Percentiles rank a stretch among this genome's conserved stretches.
Conservation (phyloP, 805 yeast genomes). For the Komagataella ulmi region DNA sequence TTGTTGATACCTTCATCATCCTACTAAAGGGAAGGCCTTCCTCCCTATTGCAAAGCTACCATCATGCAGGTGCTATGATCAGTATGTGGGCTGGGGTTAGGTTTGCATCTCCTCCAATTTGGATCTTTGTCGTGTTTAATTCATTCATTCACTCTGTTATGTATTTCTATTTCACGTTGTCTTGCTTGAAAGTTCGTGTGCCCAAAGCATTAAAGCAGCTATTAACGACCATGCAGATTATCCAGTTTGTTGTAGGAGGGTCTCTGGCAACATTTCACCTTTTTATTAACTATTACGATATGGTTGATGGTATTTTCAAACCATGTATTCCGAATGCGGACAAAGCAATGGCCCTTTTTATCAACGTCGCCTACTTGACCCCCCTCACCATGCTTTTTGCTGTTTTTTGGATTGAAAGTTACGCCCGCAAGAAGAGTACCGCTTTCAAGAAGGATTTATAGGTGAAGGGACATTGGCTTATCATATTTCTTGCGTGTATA, state of each 20-base stretch:
- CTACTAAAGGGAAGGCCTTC: conserved; percentile 56
- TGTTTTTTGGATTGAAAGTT: conserved; percentile 50
- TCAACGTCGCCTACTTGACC: conserved; percentile 51
- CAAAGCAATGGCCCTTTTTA: conserved; percentile 46
- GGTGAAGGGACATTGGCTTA: background rate
- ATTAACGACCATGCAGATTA: conserved; percentile 54
- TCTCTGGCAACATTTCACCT: conserved; percentile 51
- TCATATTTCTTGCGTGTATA: background rate
- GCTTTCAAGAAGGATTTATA: background rate
- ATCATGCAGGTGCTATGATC: conserved; percentile 70
- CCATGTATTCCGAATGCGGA: conserved; percentile 45
- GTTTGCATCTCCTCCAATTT: conserved; percentile 59
- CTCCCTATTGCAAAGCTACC: conserved; percentile 57
- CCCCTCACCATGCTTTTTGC: conserved; percentile 58
- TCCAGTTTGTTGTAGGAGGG: conserved; percentile 60
- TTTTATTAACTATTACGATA: conserved; percentile 45
- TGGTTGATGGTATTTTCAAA: conserved; percentile 23
- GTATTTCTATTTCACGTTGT: conserved; percentile 56
- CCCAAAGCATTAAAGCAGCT: conserved; percentile 43
- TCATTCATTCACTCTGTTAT: conserved; percentile 66
- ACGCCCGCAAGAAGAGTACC: conserved; percentile 16
- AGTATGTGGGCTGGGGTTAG: conserved; percentile 75
- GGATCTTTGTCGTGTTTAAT: conserved; percentile 72
- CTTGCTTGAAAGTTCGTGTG: conserved; percentile 43
- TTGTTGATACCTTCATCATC: conserved; percentile 54